Evolutionary conservation across 2,329 filamentous ascomycete species (phyloP), one percentile per base, ranked within the genome.

Genomic region (Scolecobasidium constrictum): DNA sequence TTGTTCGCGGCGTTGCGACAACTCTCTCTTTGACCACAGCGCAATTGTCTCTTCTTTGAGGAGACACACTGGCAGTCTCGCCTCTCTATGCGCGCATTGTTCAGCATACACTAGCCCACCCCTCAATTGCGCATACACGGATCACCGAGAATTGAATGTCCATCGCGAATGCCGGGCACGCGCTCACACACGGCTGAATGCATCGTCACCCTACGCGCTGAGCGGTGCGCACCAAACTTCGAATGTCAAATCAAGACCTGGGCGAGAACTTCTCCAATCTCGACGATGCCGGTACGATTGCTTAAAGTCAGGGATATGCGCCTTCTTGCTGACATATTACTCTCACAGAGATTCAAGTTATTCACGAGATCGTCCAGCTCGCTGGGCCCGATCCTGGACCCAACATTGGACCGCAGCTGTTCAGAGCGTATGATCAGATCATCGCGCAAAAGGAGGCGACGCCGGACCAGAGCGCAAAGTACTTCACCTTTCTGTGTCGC

Each of bases 401-500:
- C 17, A 80, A 84, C 3, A 86, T 82, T 45, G 78, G 79, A 55
- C 85, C 86, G 7, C 26, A 18, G 9, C 72, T 94, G 15, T 93
- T 93, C 62, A 72, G 73, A 42, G 85, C 86, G 21, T 93, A 93
- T 57, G 82, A 92, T 55, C 70, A 76, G 44, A 71, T 88, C 34
- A 73, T 94, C n/a, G 75, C 75, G 4, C 68, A 77, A 49, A 68
- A 83, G 65, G 81, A 78, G 43, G 67, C 86, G 49, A 73, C 85
- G 46, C 72, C 77, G n/a, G 78, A 84, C 52, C 71, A 82, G 50
- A 84, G 88, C 53, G 78, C 79, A 52, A 77, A 83, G 51, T 81
- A 87, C 54, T 78, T 86, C 49, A 77, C 81, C 48, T 79, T 93
- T 53, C 64, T 94, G 44, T 85, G 92, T 58, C 81, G 81, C 53